Conservation (phyloP, 2,329 filamentous ascomycete species). For the Penicillium sp. region DNA sequence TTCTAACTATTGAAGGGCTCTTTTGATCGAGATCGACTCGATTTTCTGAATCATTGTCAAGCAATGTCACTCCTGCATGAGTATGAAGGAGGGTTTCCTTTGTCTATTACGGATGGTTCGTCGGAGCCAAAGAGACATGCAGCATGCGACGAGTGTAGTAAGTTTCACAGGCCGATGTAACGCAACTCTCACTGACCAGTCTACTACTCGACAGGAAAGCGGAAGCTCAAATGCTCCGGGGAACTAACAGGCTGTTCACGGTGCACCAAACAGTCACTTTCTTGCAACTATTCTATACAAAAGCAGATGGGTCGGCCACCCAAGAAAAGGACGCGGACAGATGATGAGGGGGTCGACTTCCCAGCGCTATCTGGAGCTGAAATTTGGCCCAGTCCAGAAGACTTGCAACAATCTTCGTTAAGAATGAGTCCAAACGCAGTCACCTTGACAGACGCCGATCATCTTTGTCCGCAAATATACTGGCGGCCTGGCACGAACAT, state of each 20-base stretch:
- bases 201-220: slow-evolving; percentile 36
- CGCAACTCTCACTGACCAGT: slow-evolving; percentile 14
- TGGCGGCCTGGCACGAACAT: slow-evolving; percentile 6
- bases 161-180: slow-evolving; percentile 15
- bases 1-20: neutral
- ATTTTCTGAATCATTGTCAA: slow-evolving; percentile 7
- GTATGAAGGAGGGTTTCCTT: neutral
- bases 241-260: slow-evolving; percentile 43
- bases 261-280: slow-evolving; percentile 42
- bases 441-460: slow-evolving; percentile 21
- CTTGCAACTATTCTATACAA: slow-evolving; percentile 47
- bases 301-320: slow-evolving; percentile 50
- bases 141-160: slow-evolving; percentile 51
- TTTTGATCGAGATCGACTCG: neutral
- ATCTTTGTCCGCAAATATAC: slow-evolving; percentile 28
- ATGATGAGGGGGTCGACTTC: slow-evolving; percentile 23
- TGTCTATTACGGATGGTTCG: slow-evolving; percentile 1
- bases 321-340: slow-evolving; percentile 39
- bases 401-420: slow-evolving; percentile 16
- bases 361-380: slow-evolving; percentile 15
- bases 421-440: slow-evolving; percentile 16
- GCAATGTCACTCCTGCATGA: slow-evolving; percentile 8
- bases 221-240: slow-evolving; percentile 50
- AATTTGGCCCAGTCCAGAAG: slow-evolving; percentile 25
- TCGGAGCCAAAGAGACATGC: slow-evolving; percentile 43